These are phyloP conservation scores for Gelatoporia subvermispora DNA, from an alignment of 768 basidiomycete genomes.

Conservation along the genomic window DNA sequence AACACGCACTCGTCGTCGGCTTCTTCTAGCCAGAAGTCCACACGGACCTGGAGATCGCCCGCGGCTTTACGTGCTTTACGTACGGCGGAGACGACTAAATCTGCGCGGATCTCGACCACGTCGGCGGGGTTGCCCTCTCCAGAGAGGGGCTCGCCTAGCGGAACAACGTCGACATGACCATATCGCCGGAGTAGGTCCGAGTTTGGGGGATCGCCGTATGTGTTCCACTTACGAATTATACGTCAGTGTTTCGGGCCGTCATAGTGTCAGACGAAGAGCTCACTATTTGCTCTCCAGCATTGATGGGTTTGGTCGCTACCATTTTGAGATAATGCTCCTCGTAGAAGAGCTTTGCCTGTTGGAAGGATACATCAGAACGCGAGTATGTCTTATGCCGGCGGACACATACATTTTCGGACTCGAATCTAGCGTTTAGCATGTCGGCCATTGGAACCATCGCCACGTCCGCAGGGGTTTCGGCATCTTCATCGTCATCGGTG, in stretches of 20 bases:
- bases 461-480: conserved; percentile 56
- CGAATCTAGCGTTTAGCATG: conserved; percentile 87
- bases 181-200: conserved; percentile 91
- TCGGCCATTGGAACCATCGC: conserved; percentile 97
- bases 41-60: conserved; percentile 47
- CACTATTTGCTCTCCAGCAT: conserved; percentile 84
- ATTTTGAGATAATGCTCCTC: conserved; percentile 70
- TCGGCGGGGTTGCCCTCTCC: conserved; percentile 71
- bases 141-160: conserved; percentile 35
- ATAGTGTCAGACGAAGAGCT: conserved; percentile 19
- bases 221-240: conserved; percentile 68
- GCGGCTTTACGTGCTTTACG: conserved; percentile 7
- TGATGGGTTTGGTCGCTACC: conserved; percentile 73
- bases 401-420: conserved; percentile 78
- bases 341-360: conserved; percentile 80
- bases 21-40: conserved; percentile 93
- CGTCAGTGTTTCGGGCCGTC: not conserved
- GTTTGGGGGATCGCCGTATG: conserved; percentile 91
- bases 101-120: conserved; percentile 72
- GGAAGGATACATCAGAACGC: no score
- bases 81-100: conserved; percentile 48
- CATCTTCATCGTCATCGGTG: conserved; percentile 42
- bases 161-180: conserved; percentile 83
- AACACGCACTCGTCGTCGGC: conserved; percentile 80
- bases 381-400: no score